Base-by-base conservation (phyloP, 768 basidiomycete genomes). In the Pisolithus orientalis region DNA sequence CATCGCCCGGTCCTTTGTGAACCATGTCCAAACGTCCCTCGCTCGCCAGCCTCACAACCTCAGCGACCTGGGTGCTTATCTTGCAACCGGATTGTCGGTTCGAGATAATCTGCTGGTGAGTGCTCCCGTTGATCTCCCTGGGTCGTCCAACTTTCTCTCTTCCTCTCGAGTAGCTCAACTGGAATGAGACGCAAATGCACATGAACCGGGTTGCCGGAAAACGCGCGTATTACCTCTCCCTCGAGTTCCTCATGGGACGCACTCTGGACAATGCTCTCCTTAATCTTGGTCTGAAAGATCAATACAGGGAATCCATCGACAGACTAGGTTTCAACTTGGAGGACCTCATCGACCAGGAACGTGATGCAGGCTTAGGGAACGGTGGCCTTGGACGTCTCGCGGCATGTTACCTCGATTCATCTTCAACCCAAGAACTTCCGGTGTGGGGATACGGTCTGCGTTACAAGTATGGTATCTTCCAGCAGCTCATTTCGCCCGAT, bases 391-490 rank as follows among this genome's bases (percentile, higher is more conserved):
- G 96, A 0, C 89, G 95, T 29, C 81, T 99, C 43, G 96, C 96
- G 0, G 95, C 96, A 0, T 99, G 96, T 72, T 99, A 97, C 66
- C 82, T 96, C 49, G 94, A 97, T 64, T 91, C 89, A n/a, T 82
- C 84, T 24, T 85, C 94, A 3, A 89, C 88, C 8, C 84, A 91
- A 63, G 86, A 94, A 68, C 78, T 97, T 4, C 95, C 95, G 0
- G 80, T 91, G 24, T 97, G 94, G 93, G 95, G 95, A 43, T 97
- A 97, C 61, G 94, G 94, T 40, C 70, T 96, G 53, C 75, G 94
- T 42, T 95, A 93, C 78, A 84, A 90, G 66, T 94, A 93, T 61
- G 94, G 94, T 50, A 96, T 98, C 73, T 98, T 99, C 80, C 87
- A 94, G 70, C 83, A 89, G 70, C 80, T 93, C 55, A 91, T 97